A percentile compares a stretch with the other conserved stretches of the same genome.
Conservation (phyloP, 805 yeast genomes). For the Candida glaebosa region DNA sequence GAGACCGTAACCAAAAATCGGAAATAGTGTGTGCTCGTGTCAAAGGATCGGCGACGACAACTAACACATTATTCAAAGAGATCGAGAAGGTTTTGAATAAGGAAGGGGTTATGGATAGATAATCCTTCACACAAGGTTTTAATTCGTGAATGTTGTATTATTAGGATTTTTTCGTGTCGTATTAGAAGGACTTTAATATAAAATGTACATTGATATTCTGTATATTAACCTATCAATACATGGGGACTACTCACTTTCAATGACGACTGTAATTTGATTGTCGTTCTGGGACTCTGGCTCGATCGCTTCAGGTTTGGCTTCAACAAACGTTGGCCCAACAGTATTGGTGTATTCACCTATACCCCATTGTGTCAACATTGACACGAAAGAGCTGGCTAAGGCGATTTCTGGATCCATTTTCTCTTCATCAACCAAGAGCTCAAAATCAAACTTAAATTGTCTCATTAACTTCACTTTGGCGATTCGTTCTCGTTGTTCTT, state of each 20-base stretch:
- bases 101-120: constrained; percentile 54
- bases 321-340: constrained; percentile 46
- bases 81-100: constrained; percentile 61
- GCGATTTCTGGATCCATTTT: constrained; percentile 50
- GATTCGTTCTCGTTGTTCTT: constrained; percentile 50
- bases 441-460: constrained; percentile 58
- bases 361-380: constrained; percentile 70
- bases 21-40: constrained; percentile 57
- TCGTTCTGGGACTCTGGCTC: constrained; percentile 5
- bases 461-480: constrained; percentile 56
- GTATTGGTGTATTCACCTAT: constrained; percentile 51
- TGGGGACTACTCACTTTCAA: constrained; percentile 4
- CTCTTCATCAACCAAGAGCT: constrained; percentile 47
- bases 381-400: constrained; percentile 56
- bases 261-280: constrained; percentile 7
- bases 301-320: constrained; percentile 12
- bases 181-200: neutral
- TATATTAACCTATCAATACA: neutral
- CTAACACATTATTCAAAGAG: constrained; percentile 57
- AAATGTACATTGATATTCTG: neutral
- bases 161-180: constrained; percentile 1
- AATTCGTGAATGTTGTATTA: constrained; percentile 2
- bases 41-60: constrained; percentile 63
- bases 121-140: neutral
- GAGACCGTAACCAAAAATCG: constrained; percentile 44